Conservation (phyloP, 257 asterid species). For the Eustoma russellianum region DNA sequence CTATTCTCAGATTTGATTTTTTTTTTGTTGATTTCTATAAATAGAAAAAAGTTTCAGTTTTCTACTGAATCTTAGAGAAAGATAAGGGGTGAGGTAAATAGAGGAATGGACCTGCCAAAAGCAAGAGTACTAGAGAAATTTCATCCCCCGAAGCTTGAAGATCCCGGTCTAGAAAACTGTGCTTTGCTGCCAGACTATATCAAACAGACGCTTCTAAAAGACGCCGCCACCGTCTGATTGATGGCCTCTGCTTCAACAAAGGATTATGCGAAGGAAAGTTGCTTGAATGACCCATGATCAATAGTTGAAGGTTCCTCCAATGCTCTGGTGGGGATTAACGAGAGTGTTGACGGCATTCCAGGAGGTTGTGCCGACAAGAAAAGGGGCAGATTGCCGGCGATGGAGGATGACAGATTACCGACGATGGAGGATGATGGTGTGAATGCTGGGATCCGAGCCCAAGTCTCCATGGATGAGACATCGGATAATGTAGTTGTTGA, state of each 20-base stretch:
- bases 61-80: no score
- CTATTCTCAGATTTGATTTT: no score
- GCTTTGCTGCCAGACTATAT: constrained; percentile 79
- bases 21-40: no score
- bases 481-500: no score
- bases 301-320: constrained; percentile 36
- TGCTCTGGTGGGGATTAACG: constrained; percentile 37
- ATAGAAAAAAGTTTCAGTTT: no score
- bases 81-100: no score
- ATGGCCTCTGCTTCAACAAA: constrained; percentile 33
- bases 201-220: constrained; percentile 67
- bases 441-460: no score
- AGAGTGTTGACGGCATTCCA: constrained; percentile 21
- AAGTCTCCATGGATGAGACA: no score
- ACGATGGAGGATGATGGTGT: constrained; percentile 37
- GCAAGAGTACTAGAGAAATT: constrained; percentile 36
- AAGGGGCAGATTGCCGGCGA: constrained; percentile 34
- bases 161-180: constrained; percentile 93
- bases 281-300: constrained; percentile 44
- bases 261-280: constrained; percentile 28
- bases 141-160: constrained; percentile 71
- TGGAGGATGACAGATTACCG: constrained; percentile 41
- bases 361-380: no score
- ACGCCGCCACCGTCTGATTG: constrained; percentile 65
- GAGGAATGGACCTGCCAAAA: constrained; percentile 41